Evolutionary conservation across 1,284 basidiomycete genomes (phyloP).

Genomic region (Boletus sp.): DNA sequence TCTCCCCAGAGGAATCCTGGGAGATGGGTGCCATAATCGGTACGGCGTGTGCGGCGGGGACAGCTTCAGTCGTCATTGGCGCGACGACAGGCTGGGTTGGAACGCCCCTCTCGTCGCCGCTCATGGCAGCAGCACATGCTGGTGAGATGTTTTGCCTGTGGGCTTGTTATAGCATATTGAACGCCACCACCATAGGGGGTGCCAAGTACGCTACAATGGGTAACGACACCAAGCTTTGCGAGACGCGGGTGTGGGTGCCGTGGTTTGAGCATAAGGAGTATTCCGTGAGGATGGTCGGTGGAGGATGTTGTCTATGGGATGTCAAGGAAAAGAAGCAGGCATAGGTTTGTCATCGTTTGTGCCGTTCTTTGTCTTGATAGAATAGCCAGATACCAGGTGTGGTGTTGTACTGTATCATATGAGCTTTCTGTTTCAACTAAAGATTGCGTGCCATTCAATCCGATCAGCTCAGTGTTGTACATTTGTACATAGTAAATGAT

Average conservation of each 20-base stretch:
- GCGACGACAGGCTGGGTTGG: conserved; percentile 12
- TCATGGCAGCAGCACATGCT: conserved; percentile 19
- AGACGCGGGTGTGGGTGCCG: conserved; percentile 27
- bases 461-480: too few species aligned
- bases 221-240: conserved; percentile 16
- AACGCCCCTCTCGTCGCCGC: conserved; percentile 7
- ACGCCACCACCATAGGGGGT: conserved; percentile 9
- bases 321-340: conserved; percentile 19
- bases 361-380: background rate
- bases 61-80: conserved; percentile 22
- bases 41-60: conserved; percentile 24
- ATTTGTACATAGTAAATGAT: too few species aligned
- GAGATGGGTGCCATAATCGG: conserved; percentile 26
- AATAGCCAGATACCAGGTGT: too few species aligned
- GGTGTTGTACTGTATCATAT: too few species aligned
- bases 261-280: conserved; percentile 28
- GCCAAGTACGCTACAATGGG: conserved; percentile 15
- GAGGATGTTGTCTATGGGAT: conserved; percentile 22
- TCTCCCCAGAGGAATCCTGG: conserved; percentile 22
- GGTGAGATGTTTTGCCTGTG: conserved; percentile 13
- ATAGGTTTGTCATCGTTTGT: conserved; percentile 11
- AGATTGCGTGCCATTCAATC: too few species aligned
- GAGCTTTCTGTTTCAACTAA: too few species aligned
- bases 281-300: conserved; percentile 22
- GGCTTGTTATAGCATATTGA: background rate